Evolutionary conservation across 2,329 filamentous ascomycete genomes (phyloP).

Genomic region (Harringtonia aguacate): DNA sequence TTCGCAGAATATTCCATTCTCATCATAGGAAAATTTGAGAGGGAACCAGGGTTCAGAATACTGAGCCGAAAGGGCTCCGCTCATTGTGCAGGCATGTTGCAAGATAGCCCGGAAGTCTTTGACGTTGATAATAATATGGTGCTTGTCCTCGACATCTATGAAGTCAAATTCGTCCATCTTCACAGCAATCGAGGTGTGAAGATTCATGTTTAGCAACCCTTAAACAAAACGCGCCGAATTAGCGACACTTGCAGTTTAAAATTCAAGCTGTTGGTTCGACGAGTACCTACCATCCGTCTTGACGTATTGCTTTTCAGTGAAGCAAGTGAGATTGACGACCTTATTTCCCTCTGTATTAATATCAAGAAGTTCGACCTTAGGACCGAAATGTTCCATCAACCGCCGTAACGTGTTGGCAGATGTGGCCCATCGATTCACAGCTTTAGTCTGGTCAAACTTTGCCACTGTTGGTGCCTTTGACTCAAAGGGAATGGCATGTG

Average conservation of each 20-base stretch:
- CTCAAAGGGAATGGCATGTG: constrained; percentile 67
- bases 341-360: constrained; percentile 64
- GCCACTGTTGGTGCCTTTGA: constrained; percentile 64
- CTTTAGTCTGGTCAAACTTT: constrained; percentile 57
- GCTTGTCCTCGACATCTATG: constrained; percentile 61
- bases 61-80: constrained; percentile 53
- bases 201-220: constrained; percentile 67
- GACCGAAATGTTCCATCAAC: constrained; percentile 70
- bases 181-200: constrained; percentile 69
- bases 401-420: constrained; percentile 61
- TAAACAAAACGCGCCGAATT: no score
- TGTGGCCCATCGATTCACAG: constrained; percentile 62
- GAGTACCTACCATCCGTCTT: constrained; percentile 53
- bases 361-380: constrained; percentile 70
- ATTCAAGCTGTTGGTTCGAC: no score
- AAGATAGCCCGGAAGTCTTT: constrained; percentile 76
- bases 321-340: constrained; percentile 67
- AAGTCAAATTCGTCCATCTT: constrained; percentile 68
- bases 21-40: constrained; percentile 60
- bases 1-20: constrained; percentile 59
- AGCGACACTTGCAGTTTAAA: no score
- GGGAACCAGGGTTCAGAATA: constrained; percentile 64
- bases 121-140: constrained; percentile 72
- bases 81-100: constrained; percentile 60
- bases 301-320: constrained; percentile 62